phyloP scores from a whole-genome alignment of 1,139 yeast genomes.

The Yamadazyma pseudoaaseri region DNA sequence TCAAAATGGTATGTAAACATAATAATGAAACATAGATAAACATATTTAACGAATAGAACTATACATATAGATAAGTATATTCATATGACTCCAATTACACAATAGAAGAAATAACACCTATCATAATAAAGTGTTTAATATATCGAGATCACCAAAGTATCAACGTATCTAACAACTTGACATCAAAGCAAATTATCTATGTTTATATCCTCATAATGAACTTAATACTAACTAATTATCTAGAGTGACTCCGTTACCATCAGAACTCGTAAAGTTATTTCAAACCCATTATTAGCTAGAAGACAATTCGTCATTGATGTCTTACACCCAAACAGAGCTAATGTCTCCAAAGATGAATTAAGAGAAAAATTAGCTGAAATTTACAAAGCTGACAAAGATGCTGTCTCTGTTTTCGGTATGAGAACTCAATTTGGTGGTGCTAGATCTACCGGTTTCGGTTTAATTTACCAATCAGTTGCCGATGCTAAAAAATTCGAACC shows the following conservation, averaged over 20 bases:
- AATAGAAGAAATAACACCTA: too few relatives aligned
- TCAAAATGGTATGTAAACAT: slow-evolving; percentile 31
- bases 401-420: slow-evolving; percentile 98
- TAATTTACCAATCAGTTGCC: slow-evolving; percentile 96
- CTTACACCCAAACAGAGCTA: slow-evolving; percentile 99
- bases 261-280: slow-evolving; percentile 99
- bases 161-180: too few relatives aligned
- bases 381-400: slow-evolving; percentile 98
- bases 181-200: too few relatives aligned
- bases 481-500: slow-evolving; percentile 99
- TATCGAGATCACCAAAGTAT: too few relatives aligned
- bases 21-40: neutral
- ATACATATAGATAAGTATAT: too few relatives aligned
- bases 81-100: too few relatives aligned
- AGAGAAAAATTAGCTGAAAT: slow-evolving; percentile 95
- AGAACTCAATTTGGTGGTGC: slow-evolving; percentile 99
- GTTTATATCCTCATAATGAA: too few relatives aligned
- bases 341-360: slow-evolving; percentile 98
- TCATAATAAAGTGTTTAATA: too few relatives aligned
- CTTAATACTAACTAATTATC: too few relatives aligned
- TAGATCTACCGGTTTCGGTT: slow-evolving; percentile 98
- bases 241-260: slow-evolving; percentile 99
- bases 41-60: neutral
- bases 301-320: slow-evolving; percentile 99
- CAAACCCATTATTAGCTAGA: slow-evolving; percentile 99